Base-by-base conservation (phyloP, 2,329 filamentous ascomycete species). In the Septoria petroselini region DNA sequence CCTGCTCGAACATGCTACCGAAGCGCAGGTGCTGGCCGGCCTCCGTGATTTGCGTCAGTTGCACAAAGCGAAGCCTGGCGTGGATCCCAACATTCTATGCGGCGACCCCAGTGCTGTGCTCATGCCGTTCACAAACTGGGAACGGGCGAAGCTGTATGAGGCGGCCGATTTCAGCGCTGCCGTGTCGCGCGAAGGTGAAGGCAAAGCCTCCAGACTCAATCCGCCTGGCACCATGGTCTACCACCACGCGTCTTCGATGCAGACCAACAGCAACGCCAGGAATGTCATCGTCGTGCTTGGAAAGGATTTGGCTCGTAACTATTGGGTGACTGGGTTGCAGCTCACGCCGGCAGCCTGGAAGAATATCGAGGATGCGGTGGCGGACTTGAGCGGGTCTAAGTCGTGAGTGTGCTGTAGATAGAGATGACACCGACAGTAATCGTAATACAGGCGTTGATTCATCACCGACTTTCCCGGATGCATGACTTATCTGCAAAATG, bases 71-170 rank as follows among this genome's bases (percentile, higher is more conserved):
- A 39, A 33, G 14, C 14, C 19, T 1, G 34, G 35, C 23, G n/a
- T 19, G 23, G 43, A 47, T 7, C 33, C 35, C 5, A 38, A 29
- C 9, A 30, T 31, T 8, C 2, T 47, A 7, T 47, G 15, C 9
- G 43, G 31, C 4, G 62, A 67, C 8, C 29, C 67, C 0, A 57
- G 8, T 12, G 43, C 42, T 1, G 2, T 47, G 4, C 59, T 74
- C 6, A 45, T 75, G n/a, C 48, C 58, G 2, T 63, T 69, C 29
- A 69, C 63, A 7, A 76, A 75, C 52, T 73, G 70, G 70, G 60
- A 65, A 4, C 67, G 67, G 35, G 68, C 62, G 6, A 59, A 65
- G 30, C 58, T 75, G 17, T 69, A 66, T 35, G 57, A 66, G 1
- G 42, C 31, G 6, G 58, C 62, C 5, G 70, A 75, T 57, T 75